Percentiles rank a stretch among this genome's conserved stretches.
Conservation (phyloP, 225 moss, liverwort and hornwort genomes). For the Polytrichum formosum region DNA sequence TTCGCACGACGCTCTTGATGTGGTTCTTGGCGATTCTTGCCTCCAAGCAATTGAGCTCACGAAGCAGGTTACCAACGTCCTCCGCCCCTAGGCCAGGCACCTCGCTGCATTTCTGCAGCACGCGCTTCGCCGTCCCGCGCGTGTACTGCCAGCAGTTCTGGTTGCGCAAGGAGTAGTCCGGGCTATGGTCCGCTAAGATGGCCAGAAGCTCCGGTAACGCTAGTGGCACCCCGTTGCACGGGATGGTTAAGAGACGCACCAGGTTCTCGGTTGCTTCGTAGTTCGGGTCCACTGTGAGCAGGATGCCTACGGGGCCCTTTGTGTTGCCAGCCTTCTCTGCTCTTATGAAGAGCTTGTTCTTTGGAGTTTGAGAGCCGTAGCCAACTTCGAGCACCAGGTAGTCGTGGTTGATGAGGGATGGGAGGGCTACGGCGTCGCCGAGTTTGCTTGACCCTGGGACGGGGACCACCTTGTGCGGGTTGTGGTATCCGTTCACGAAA, state of each 20-base stretch:
- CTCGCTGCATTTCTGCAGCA: slow-evolving; percentile 32
- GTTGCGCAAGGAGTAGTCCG: slow-evolving; percentile 32
- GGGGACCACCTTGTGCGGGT: slow-evolving; percentile 34
- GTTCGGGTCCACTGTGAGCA: slow-evolving; percentile 22
- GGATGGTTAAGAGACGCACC: slow-evolving; percentile 32
- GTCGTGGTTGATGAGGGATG: slow-evolving; percentile 44
- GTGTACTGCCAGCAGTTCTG: slow-evolving; percentile 58
- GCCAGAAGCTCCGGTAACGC: slow-evolving; percentile 21
- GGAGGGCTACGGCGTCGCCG: slow-evolving; percentile 11
- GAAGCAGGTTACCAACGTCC: slow-evolving; percentile 12
- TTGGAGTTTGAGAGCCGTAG: neutral
- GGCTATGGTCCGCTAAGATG: slow-evolving; percentile 35
- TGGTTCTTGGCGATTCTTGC: slow-evolving; percentile 36
- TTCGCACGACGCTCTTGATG: slow-evolving; percentile 25
- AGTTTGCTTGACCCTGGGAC: slow-evolving; percentile 33
- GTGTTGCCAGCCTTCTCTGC: slow-evolving; percentile 37
- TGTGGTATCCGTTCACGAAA: slow-evolving; percentile 23
- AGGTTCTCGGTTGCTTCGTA: slow-evolving; percentile 15
- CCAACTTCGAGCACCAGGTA: slow-evolving; percentile 39
- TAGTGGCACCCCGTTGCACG: slow-evolving; percentile 26
- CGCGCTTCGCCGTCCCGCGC: slow-evolving; percentile 21
- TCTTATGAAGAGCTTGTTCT: slow-evolving; percentile 23
- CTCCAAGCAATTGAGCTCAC: slow-evolving; percentile 40
- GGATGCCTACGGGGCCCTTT: slow-evolving; percentile 26
- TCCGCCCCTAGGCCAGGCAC: neutral